Base-by-base conservation (phyloP, 1,284 basidiomycete species). In the Apiotrichum akiyoshidainum region DNA sequence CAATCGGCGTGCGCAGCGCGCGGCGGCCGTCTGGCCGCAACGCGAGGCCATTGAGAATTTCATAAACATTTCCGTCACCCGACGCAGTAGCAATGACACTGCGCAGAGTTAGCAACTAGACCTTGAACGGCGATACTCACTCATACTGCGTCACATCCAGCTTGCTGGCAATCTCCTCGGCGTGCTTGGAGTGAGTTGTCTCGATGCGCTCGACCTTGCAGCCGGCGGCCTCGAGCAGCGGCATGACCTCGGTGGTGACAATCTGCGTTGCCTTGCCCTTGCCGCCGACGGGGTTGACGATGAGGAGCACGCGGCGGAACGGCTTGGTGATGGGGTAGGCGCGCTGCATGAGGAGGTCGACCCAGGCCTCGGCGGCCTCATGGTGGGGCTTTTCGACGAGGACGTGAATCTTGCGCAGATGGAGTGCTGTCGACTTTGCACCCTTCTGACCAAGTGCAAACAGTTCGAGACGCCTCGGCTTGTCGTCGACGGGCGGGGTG, bases 41-140 rank as follows among this genome's bases (percentile, higher is more conserved):
- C 1, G 90, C 88, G 51, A 97, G 85, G 2, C 94, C 96, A 71
- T 99, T 98, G 70, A 96, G 72, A n/a, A 95, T 81, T 76, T 98
- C 94, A 71, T 94, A 90, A 10, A 93, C 72, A 45, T 92, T 81
- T 7, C 94, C 94, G 72, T 98, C 94, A 0, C 94, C 94, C 0
- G 91, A 93, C 22, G 95, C 84, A 10, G 86, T 79, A n/a, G 90
- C 84, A 37, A 97, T 77, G 0, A 87, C 90, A 68, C 81, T 81
- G 64, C 8, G 1, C 37, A 61, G 39, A 62, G 14, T 46, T 21
- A 40, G 40, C 26, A n/a, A 26, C 48, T 14, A 19, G 17, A 46
- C 11, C 2, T 17, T 39, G 7, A 2, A 21, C 6, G 12, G 26
- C n/a, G n/a, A 17, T 0, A 63, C 76, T 60, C 54, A 79, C 78